phyloP scores from a whole-genome alignment of 2,329 filamentous ascomycete genomes.

The Penicillium freii region DNA sequence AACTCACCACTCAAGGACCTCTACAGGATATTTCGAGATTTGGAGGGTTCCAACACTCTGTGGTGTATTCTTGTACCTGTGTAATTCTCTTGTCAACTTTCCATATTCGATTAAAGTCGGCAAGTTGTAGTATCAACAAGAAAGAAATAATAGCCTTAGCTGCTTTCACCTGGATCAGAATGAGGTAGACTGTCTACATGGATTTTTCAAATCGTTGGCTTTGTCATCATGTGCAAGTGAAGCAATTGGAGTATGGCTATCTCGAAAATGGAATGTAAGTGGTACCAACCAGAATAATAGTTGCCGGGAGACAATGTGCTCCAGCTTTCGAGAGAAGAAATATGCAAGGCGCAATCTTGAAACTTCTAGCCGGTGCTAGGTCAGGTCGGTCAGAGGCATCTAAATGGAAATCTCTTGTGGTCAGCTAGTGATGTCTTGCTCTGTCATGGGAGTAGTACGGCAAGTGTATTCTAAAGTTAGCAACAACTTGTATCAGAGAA shows the following conservation, averaged over 20 bases:
- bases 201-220: neutral
- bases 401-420: neutral
- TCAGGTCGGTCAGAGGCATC: neutral
- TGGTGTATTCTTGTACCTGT: neutral
- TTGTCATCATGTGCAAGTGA: neutral
- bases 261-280: neutral
- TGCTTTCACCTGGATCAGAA: neutral
- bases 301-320: neutral
- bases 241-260: neutral
- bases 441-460: neutral
- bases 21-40: neutral
- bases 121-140: neutral
- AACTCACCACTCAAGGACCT: neutral
- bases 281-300: neutral
- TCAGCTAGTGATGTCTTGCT: neutral
- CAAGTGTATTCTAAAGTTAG: neutral
- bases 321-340: neutral
- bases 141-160: neutral
- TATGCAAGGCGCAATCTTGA: neutral
- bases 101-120: neutral
- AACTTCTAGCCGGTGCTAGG: neutral
- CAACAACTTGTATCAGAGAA: neutral
- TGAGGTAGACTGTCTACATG: neutral
- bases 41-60: neutral
- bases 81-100: neutral